Percentiles rank a stretch among this genome's conserved stretches.
Evolutionary conservation across 2,329 filamentous ascomycete species (phyloP).

Genomic region (Penicillium sp.): DNA sequence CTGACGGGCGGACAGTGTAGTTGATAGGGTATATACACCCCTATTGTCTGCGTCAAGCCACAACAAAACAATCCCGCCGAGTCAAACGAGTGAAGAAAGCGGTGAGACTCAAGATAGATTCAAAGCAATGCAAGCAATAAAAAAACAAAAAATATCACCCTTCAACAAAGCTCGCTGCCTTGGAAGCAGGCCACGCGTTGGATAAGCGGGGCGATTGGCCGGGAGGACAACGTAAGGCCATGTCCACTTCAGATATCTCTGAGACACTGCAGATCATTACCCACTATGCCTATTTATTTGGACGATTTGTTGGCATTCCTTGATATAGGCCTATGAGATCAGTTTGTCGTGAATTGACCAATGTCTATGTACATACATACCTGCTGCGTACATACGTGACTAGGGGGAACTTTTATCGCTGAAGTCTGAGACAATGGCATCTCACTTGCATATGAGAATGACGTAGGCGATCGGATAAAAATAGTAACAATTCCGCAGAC

Average conservation of each 20-base stretch:
- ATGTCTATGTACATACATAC: not conserved
- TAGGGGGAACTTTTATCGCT: not conserved
- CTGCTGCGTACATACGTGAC: not conserved
- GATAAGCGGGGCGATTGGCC: constrained; percentile 3
- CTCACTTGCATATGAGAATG: not conserved
- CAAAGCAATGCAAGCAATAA: not conserved
- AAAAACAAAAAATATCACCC: not conserved
- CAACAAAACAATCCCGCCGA: not conserved
- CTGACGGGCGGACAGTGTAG: not conserved
- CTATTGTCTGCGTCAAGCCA: not conserved
- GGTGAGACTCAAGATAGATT: no score
- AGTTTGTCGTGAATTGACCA: no score
- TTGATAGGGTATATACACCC: not conserved
- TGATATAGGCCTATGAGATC: not conserved
- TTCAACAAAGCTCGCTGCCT: not conserved
- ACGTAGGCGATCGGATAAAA: not conserved
- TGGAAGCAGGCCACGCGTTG: constrained; percentile 6
- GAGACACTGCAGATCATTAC: not conserved
- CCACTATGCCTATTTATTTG: not conserved
- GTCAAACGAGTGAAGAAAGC: not conserved
- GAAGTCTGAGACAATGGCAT: no score
- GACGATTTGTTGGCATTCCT: not conserved
- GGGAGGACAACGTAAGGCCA: no score
- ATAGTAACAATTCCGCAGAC: not conserved
- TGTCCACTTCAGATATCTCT: not conserved